Evolutionary conservation across 176 grass and related monocot genomes (phyloP).

Genomic region (Aegilops tauschii): DNA sequence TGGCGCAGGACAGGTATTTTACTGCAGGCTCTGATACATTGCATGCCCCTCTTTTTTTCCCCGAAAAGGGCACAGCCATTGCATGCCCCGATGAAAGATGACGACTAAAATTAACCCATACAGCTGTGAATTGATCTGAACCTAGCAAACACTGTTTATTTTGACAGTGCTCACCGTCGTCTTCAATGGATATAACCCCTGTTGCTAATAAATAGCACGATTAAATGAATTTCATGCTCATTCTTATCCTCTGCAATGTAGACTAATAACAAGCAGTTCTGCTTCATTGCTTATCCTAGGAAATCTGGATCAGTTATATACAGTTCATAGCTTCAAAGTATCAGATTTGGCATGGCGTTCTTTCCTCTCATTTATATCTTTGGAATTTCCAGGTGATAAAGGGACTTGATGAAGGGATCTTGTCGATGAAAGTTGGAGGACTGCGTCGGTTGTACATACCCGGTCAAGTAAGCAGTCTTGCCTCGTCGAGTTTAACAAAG

Average conservation of each 20-base stretch:
- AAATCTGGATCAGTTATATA: neutral
- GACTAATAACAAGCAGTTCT: no score
- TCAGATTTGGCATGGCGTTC: neutral
- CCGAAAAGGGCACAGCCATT: neutral
- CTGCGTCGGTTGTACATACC: constrained; percentile 88
- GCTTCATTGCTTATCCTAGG: neutral
- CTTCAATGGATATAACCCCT: neutral
- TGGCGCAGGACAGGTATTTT: constrained; percentile 71
- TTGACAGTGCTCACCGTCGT: neutral
- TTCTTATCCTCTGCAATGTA: neutral
- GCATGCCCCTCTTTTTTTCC: neutral
- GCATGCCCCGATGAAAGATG: neutral
- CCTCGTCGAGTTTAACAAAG: neutral
- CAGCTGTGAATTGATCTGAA: neutral
- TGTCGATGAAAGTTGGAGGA: constrained; percentile 92
- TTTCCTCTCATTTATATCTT: neutral
- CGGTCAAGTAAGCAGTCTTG: constrained; percentile 55
- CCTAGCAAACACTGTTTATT: neutral
- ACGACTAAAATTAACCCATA: neutral
- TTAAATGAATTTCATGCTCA: neutral
- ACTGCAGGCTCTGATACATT: neutral
- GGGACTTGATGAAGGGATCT: constrained; percentile 92
- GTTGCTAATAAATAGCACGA: neutral
- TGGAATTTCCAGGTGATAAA: constrained; percentile 58
- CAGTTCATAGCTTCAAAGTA: neutral